phyloP scores from a whole-genome alignment of 176 grass and related monocot species.

The Oryza glumipatula region DNA sequence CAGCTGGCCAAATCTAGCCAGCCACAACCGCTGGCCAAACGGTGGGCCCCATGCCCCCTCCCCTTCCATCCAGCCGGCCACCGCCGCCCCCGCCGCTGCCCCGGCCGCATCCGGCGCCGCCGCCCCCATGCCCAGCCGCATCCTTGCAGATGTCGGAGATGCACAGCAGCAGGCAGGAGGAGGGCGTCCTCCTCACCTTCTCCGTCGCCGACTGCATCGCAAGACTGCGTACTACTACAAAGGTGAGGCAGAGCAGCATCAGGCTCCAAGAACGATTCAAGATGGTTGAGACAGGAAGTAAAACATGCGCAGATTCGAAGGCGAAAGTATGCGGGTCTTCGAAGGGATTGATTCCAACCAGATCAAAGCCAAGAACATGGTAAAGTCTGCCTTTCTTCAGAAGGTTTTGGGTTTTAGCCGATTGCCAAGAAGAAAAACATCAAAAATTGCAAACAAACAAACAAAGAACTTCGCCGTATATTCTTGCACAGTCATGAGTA shows the following conservation, averaged over 20 bases:
- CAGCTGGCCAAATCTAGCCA: no score
- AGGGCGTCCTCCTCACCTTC: conserved; percentile 48
- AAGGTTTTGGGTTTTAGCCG: background rate
- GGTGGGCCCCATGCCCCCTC: no score
- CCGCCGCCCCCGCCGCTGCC: no score
- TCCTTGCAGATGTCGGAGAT: conserved; percentile 79
- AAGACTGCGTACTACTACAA: conserved; percentile 16
- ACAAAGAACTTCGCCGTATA: conserved; percentile 4
- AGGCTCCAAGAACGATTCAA: conserved; percentile 12
- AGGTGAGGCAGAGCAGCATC: background rate
- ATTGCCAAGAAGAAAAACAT: background rate
- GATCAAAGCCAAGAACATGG: conserved; percentile 38
- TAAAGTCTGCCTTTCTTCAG: background rate
- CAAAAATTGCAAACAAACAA: background rate
- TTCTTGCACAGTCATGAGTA: background rate
- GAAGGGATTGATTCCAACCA: conserved; percentile 1
- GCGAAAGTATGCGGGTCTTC: conserved; percentile 21
- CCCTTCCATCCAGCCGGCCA: no score
- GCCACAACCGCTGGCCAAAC: no score
- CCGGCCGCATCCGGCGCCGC: no score
- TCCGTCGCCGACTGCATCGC: conserved; percentile 56
- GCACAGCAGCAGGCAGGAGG: conserved; percentile 42
- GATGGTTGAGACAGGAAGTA: conserved; percentile 46
- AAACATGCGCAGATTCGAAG: conserved; percentile 8
- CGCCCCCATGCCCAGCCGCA: background rate